Conservation (phyloP, 495 filamentous ascomycete species). For the Jackrogersella minutella region DNA sequence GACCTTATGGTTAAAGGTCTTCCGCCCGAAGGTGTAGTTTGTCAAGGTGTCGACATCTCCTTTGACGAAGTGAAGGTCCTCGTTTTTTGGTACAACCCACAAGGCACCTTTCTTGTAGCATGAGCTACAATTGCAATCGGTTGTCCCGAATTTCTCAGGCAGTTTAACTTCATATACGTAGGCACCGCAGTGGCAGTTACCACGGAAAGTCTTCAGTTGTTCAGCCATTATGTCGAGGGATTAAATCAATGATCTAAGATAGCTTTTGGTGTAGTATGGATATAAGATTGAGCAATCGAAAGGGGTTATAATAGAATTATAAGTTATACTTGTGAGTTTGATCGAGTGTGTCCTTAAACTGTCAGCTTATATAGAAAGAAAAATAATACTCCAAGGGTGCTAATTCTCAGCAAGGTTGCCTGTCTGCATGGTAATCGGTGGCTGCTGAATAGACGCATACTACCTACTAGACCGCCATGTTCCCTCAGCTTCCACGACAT, state of each 20-base stretch:
- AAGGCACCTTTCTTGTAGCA: slow-evolving; percentile 56
- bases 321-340: background rate
- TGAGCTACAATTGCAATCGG: slow-evolving; percentile 62
- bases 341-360: background rate
- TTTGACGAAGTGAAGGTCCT: slow-evolving; percentile 51
- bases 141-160: slow-evolving; percentile 51
- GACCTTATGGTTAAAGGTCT: slow-evolving; percentile 48
- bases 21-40: slow-evolving; percentile 49
- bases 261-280: background rate
- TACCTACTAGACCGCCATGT: slow-evolving; percentile 1
- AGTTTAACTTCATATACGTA: slow-evolving; percentile 56
- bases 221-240: slow-evolving; percentile 19
- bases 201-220: slow-evolving; percentile 58
- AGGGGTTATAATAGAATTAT: background rate
- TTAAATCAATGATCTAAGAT: background rate
- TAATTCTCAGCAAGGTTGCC: background rate
- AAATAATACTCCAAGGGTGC: background rate
- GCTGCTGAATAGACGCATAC: background rate
- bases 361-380: background rate
- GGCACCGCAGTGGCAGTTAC: slow-evolving; percentile 64
- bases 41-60: slow-evolving; percentile 46
- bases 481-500: background rate
- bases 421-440: background rate
- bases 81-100: slow-evolving; percentile 46
- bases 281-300: background rate